Conservation (phyloP, 768 basidiomycete genomes). For the Gloeophyllum trabeum region DNA sequence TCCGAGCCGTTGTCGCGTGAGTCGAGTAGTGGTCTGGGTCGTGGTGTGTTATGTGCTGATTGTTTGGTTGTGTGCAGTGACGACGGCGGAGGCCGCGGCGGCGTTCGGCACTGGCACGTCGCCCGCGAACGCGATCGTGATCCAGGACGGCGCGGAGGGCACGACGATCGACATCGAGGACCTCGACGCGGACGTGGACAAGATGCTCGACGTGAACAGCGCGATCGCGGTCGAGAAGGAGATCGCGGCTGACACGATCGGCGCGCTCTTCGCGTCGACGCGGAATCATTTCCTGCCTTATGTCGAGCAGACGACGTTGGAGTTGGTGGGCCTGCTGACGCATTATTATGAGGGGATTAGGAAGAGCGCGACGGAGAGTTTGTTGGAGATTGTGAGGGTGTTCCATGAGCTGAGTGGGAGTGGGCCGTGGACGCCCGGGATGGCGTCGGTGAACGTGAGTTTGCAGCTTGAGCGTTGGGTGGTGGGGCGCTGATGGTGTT, state of each 20-base stretch:
- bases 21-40: too few species aligned
- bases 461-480: not conserved
- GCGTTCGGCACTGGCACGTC: slow-evolving; percentile 69
- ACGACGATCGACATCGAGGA: slow-evolving; percentile 62
- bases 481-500: slow-evolving; percentile 5
- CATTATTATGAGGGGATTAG: slow-evolving; percentile 98
- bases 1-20: slow-evolving; percentile 30
- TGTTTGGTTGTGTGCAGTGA: too few species aligned
- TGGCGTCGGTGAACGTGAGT: slow-evolving; percentile 37
- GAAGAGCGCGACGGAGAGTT: slow-evolving; percentile 81
- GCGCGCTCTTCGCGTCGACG: slow-evolving; percentile 78
- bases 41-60: too few species aligned
- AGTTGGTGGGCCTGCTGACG: slow-evolving; percentile 65
- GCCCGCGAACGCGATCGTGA: slow-evolving; percentile 54
- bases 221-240: slow-evolving; percentile 99
- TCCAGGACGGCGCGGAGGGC: slow-evolving; percentile 49
- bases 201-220: slow-evolving; percentile 86
- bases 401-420: slow-evolving; percentile 86
- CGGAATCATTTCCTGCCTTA: slow-evolving; percentile 82
- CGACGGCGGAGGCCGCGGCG: slow-evolving; percentile 39
- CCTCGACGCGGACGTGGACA: slow-evolving; percentile 59
- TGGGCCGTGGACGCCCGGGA: slow-evolving; percentile 75
- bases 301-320: slow-evolving; percentile 72
- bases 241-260: slow-evolving; percentile 94
- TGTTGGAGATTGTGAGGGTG: slow-evolving; percentile 81